Evolutionary conservation across 108 stramenopile genomes (phyloP).

Genomic region (Asterionellopsis glacialis): DNA sequence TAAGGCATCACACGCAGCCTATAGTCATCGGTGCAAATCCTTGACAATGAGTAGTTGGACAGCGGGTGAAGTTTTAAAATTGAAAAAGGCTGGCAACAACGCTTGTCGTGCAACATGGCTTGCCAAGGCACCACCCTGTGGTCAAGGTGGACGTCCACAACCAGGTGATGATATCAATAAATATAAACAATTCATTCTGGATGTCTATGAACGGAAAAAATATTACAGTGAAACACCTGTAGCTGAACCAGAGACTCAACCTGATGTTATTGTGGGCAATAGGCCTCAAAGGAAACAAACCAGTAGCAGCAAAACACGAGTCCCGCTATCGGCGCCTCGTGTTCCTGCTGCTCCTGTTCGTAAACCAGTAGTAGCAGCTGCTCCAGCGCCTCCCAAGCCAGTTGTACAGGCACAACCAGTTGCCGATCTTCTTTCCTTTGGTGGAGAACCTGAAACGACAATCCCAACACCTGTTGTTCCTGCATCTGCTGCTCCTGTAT

Average conservation of each 20-base stretch:
- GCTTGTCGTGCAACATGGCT: constrained; percentile 71
- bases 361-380: constrained; percentile 4
- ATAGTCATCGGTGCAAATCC: constrained; percentile 89
- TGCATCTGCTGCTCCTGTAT: constrained; percentile 22
- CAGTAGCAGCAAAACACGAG: background rate
- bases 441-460: constrained; percentile 17
- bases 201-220: constrained; percentile 67
- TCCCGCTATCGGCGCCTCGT: background rate
- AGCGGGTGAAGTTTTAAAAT: constrained; percentile 58
- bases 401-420: constrained; percentile 17
- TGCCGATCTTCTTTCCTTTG: constrained; percentile 61
- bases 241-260: constrained; percentile 1
- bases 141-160: constrained; percentile 61
- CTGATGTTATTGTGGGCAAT: constrained; percentile 12
- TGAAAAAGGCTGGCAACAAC: constrained; percentile 69
- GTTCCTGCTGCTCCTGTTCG: constrained; percentile 5
- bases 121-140: constrained; percentile 69
- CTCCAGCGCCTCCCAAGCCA: background rate
- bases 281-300: constrained; percentile 16
- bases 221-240: constrained; percentile 56
- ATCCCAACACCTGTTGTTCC: background rate
- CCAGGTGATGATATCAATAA: constrained; percentile 64
- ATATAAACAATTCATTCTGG: constrained; percentile 79
- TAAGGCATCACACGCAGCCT: constrained; percentile 89
- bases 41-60: constrained; percentile 87